A percentile compares a stretch with the other conserved stretches of the same genome.
Evolutionary conservation across 805 yeast genomes (phyloP).

Genomic region (Cyberlindnera saturnus): DNA sequence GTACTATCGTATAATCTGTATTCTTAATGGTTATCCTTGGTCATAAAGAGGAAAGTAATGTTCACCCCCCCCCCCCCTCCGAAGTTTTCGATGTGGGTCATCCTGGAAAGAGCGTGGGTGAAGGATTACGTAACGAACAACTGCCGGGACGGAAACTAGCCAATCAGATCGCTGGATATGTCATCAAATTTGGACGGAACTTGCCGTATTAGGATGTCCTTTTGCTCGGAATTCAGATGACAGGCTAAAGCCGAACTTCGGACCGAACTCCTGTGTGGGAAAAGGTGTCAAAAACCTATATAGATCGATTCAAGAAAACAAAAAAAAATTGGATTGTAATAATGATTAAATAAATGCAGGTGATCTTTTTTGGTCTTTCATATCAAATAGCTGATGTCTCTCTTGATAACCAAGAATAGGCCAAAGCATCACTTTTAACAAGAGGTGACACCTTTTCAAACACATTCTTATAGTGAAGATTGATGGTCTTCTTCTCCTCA

Average conservation of each 20-base stretch:
- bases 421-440: constrained; percentile 52
- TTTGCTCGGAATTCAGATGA: neutral
- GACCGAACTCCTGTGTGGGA: neutral
- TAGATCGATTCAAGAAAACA: too few species aligned
- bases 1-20: neutral
- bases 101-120: neutral
- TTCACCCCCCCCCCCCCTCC: neutral
- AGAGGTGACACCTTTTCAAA: constrained; percentile 45
- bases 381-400: constrained; percentile 34
- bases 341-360: neutral
- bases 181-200: neutral
- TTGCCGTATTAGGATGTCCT: too few species aligned
- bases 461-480: constrained; percentile 56
- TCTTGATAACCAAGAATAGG: constrained; percentile 63
- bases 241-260: neutral
- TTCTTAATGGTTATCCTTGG: neutral
- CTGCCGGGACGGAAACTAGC: neutral
- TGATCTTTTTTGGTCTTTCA: neutral
- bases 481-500: constrained; percentile 65
- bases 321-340: too few species aligned
- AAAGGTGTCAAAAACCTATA: too few species aligned
- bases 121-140: neutral
- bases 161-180: neutral
- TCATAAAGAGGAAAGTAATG: neutral
- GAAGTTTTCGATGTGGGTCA: neutral